Base-by-base conservation (phyloP, 768 basidiomycete species). In the Boletus sp. region DNA sequence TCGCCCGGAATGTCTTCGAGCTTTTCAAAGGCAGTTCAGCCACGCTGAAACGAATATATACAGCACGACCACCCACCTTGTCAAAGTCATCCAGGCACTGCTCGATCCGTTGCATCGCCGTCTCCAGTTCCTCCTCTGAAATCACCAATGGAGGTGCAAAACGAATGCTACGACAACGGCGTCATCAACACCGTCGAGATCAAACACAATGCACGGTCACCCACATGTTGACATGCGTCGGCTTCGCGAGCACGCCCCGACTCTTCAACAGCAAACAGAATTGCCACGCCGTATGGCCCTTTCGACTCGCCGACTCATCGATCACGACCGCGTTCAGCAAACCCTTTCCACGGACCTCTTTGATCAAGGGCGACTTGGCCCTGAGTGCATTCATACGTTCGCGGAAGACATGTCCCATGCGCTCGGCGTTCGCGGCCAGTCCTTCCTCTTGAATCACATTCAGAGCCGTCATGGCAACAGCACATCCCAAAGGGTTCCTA, bases 61-160 rank as follows among this genome's bases (percentile, higher is more conserved):
- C 44, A 24, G 9, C 15, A 58, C 1, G 36, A 35, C 15, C 12
- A 74, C 81, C 48, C 40, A 90, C 89, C 71, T 78, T 76, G 71
- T 98, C 96, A 46, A 98, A 81, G 67, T 97, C 94, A 11, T 75
- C 71, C 46, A 98, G 75, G 50, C 84, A 87, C 63, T 90, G 82
- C 20, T 83, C 84, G 66, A 99, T 92, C 54, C 90, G 84, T 54
- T 71, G 73, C 14, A 97, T 80, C 20, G 87, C 89, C 71, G 83
- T 85, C 70, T 79, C 77, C 58, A 98, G 68, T 58, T 97, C 93
- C 18, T 82, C 85, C 66, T 97, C 93, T n/a, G 84, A 79, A 56
- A 99, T 99, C 59, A 98, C 92, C 53, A 99, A 75, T 3, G 96
- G 96, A 3, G 96, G 96, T 2, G 97, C 93, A 70, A 99, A 96